A percentile compares a stretch with the other conserved stretches of the same genome.
Conservation (phyloP, 768 basidiomycete species). For the Serendipita indica region DNA sequence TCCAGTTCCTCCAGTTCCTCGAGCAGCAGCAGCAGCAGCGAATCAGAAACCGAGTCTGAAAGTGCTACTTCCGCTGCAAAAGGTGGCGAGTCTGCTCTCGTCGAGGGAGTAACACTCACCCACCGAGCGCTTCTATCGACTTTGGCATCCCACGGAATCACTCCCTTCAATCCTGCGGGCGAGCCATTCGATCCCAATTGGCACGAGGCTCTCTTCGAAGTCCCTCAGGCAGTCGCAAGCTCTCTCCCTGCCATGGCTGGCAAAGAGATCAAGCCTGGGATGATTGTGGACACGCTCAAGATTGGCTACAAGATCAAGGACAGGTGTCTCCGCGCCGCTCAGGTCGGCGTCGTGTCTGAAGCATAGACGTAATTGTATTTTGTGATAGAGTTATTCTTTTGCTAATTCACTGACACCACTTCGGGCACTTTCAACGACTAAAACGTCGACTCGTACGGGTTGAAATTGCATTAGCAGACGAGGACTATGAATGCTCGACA, state of each 20-base stretch:
- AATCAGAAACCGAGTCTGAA: slow-evolving; percentile 20
- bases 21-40: neutral
- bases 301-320: slow-evolving; percentile 89
- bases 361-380: neutral
- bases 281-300: slow-evolving; percentile 83
- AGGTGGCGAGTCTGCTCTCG: slow-evolving; percentile 45
- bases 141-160: slow-evolving; percentile 82
- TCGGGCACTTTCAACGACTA: neutral
- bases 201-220: slow-evolving; percentile 93
- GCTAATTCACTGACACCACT: neutral
- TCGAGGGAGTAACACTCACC: slow-evolving; percentile 83
- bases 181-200: slow-evolving; percentile 89
- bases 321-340: slow-evolving; percentile 81
- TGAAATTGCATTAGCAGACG: neutral
- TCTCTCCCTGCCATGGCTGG: slow-evolving; percentile 40
- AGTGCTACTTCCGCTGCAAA: slow-evolving; percentile 26
- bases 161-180: slow-evolving; percentile 80
- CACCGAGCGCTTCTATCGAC: slow-evolving; percentile 80
- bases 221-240: slow-evolving; percentile 29
- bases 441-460: neutral
- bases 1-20: neutral
- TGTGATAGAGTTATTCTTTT: neutral
- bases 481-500: neutral
- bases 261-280: slow-evolving; percentile 56
- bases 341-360: slow-evolving; percentile 82